A percentile compares a stretch with the other conserved stretches of the same genome.
Evolutionary conservation across 192 early-diverging fungal species (phyloP).

Genomic region (Phycomyces blakesleeanus): DNA sequence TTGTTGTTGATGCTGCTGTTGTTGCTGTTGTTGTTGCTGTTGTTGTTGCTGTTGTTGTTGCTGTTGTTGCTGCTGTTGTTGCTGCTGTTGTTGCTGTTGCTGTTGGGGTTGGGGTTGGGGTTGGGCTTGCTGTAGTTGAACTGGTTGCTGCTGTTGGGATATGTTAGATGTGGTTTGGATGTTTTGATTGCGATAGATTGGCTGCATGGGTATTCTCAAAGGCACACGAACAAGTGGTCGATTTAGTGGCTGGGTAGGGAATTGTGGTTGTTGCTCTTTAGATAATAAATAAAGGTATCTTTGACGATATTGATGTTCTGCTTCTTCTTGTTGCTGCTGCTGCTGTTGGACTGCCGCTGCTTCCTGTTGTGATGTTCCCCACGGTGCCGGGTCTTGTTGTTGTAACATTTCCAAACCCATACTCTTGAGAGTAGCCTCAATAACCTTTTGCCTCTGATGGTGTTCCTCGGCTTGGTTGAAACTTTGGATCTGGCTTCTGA

Average conservation of each 20-base stretch:
- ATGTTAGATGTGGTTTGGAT: neutral
- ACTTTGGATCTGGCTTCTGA: constrained; percentile 27
- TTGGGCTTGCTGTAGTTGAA: neutral
- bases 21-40: neutral
- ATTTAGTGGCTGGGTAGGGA: constrained; percentile 22
- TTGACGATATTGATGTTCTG: constrained; percentile 17
- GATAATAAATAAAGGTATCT: constrained; percentile 25
- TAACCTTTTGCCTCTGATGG: constrained; percentile 26
- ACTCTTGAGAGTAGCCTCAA: constrained; percentile 27
- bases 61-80: constrained; percentile 2
- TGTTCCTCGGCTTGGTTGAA: constrained; percentile 23
- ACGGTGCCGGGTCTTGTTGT: constrained; percentile 22
- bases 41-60: constrained; percentile 5
- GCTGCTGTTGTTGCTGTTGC: neutral
- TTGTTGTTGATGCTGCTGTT: neutral
- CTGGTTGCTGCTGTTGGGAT: neutral
- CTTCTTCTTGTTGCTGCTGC: constrained; percentile 25
- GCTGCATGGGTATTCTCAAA: constrained; percentile 32
- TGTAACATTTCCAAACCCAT: constrained; percentile 29
- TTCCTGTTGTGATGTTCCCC: constrained; percentile 2
- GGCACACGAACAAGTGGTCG: constrained; percentile 33
- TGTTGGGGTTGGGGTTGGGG: neutral
- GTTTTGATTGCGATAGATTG: constrained; percentile 21
- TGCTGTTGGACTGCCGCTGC: constrained; percentile 7
- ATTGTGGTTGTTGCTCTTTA: constrained; percentile 35